Base-by-base conservation (phyloP, 176 grass and related monocot genomes). In the Oryza rufipogon region DNA sequence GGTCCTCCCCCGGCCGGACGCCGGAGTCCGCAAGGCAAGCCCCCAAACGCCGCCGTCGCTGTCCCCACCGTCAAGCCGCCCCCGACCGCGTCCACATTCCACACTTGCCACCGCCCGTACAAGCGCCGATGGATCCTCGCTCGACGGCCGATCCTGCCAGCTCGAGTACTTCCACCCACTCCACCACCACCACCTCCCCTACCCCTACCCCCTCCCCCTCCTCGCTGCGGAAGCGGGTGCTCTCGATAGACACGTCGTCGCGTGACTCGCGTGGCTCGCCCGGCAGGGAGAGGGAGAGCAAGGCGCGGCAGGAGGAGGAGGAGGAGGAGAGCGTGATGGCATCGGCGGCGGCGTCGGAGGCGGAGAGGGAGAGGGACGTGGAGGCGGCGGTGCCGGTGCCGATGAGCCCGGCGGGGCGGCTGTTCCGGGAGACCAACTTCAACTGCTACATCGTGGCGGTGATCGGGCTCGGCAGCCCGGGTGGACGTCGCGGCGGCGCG, bases 361-460 rank as follows among this genome's bases (percentile, higher is more conserved):
- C 17, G 70, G 89, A 85, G 44, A 34, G 12, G 46, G 73, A 8
- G 20, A 76, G 61, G 13, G 51, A 56, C 51, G 51, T 56, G 51
- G 51, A 58, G 17, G 15, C 17, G 17, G 54, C 54, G 17, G 54
- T 58, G 77, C 96, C 54, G 17, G 54, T 58, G 77, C 96, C 93
- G 60, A 52, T 99, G 83, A 99, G 96, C 87, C 96, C 93, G 0
- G 93, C 93, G 11, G 96, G 86, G 67, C 87, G 84, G 87, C 80
- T 99, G 58, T 99, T 99, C 85, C 85, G 90, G 60, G 88, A 94
- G 75, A 77, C 34, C 28, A 82, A 86, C 75, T 90, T 96, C 74
- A 90, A 94, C 70, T 99, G 96, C 88, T 76, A 96, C 88, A 94
- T 96, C 87, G 80, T 99, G 56, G 89, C 89, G 25, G 54, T 86